phyloP scores from a whole-genome alignment of 495 filamentous ascomycete species.

The Penicillium egyptiacum region DNA sequence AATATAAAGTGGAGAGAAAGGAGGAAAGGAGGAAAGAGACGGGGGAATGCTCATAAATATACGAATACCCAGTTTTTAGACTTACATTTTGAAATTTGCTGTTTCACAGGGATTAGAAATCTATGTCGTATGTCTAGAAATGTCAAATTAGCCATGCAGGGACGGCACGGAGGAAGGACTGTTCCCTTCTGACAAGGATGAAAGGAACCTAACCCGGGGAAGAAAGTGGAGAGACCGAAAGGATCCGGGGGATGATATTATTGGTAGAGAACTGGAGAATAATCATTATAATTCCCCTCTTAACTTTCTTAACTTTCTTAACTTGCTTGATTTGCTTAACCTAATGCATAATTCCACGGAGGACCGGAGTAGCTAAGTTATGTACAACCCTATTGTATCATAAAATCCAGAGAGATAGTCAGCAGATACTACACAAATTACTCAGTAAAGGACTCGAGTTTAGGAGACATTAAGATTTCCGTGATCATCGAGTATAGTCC shows the following conservation, averaged over 20 bases:
- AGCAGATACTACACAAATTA: no score
- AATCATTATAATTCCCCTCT: no score
- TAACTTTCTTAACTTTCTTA: no score
- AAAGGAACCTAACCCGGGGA: constrained; percentile 7
- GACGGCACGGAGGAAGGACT: constrained; percentile 9
- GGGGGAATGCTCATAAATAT: not conserved
- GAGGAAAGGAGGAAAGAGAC: not conserved
- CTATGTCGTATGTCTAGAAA: not conserved
- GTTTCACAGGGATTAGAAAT: constrained; percentile 1
- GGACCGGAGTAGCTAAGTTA: no score
- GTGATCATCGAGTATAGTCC: not conserved
- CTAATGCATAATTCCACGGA: no score
- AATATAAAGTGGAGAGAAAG: constrained; percentile 3
- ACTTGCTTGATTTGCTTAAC: no score
- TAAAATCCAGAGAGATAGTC: no score
- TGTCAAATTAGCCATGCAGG: constrained; percentile 7
- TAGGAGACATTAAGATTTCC: not conserved
- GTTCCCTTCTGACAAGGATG: constrained; percentile 2
- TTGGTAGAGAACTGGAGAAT: not conserved
- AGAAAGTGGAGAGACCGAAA: constrained; percentile 4
- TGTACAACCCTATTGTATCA: no score
- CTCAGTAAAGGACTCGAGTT: no score
- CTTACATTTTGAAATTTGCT: no score
- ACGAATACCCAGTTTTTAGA: no score
- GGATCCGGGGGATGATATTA: not conserved